Percentiles rank a stretch among this genome's conserved stretches.
Conservation (phyloP, 169 alveolate genomes). For the Plasmodium blacklocki region DNA sequence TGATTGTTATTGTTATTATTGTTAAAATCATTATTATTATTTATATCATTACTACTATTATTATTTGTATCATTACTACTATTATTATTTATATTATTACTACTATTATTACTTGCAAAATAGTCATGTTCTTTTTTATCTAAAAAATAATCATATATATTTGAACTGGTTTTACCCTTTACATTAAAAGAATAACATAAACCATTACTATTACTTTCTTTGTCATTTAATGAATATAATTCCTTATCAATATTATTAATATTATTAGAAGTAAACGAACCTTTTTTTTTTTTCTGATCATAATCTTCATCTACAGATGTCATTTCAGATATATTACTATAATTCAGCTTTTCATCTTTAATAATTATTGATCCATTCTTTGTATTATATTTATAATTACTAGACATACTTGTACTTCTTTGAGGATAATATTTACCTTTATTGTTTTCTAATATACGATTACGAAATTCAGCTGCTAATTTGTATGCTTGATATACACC, state of each 20-base stretch:
- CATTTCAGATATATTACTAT: background rate
- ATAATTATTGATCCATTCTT: slow-evolving; percentile 17
- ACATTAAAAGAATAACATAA: background rate
- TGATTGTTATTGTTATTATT: too few species aligned
- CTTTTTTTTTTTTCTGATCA: slow-evolving; percentile 15
- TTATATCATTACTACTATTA: background rate
- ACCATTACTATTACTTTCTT: background rate
- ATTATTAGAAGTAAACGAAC: slow-evolving; percentile 8
- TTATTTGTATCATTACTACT: background rate
- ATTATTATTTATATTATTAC: slow-evolving; percentile 4
- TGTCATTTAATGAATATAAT: slow-evolving; percentile 20
- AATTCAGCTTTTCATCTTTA: slow-evolving; percentile 43
- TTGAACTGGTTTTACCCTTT: slow-evolving; percentile 11
- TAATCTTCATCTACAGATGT: background rate
- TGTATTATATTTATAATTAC: slow-evolving; percentile 56
- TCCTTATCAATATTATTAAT: slow-evolving; percentile 34
- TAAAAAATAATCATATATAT: slow-evolving; percentile 47
- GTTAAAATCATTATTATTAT: too few species aligned
- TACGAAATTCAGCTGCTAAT: slow-evolving; percentile 75
- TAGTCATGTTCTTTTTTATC: slow-evolving; percentile 24
- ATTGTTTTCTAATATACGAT: slow-evolving; percentile 68
- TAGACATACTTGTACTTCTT: slow-evolving; percentile 33
- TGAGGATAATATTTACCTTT: slow-evolving; percentile 71
- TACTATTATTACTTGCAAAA: background rate
- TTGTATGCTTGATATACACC: slow-evolving; percentile 77